Base-by-base conservation (phyloP, 768 basidiomycete species). In the Vararia minispora region DNA sequence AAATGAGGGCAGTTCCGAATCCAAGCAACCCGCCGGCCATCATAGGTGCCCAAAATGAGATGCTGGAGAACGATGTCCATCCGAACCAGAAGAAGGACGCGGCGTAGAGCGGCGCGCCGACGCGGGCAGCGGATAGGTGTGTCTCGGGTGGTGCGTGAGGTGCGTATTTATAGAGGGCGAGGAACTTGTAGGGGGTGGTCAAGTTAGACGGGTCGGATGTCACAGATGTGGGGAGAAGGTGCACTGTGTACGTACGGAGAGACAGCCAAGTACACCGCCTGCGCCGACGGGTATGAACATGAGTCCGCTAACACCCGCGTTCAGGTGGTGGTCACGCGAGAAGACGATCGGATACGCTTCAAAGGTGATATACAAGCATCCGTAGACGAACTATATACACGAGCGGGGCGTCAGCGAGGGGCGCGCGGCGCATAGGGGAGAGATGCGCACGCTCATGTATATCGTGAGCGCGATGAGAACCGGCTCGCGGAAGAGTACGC, bases 21-120 rank as follows among this genome's bases (percentile, higher is more conserved):
- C 74, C 73, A 52, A 74, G 57, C 9, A 65, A 44, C 18, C 62
- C 37, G 2, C 72, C 72, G 0, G 75, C 60, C 42, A 64, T 50
- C 55, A 79, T 57, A 3, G 75, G 76, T 2, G 58, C 69, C 71
- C 72, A 76, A 30, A 63, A 67, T 3, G 65, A 67, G 35, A 76
- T 58, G 39, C 57, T 60, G 10, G 74, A 68, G 46, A 57, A 72
- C 1, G 74, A 75, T 3, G 76, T 73, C 76, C 76, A 78, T 26
- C 74, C 74, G 41, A 81, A 76, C 78, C 78, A 78, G 58, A 83
- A 81, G 58, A 79, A 74, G 7, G 74, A 69, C 16, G 60, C 29
- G 24, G 70, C 58, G 45, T 73, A 66, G 23, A 74, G 43, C 4
- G 76, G 76, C 0, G 69, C 65, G 4, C 69, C 71, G 44, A n/a